Percentiles rank a stretch among this genome's conserved stretches.
phyloP scores from a whole-genome alignment of 1,284 basidiomycete genomes.

The Malassezia pachydermatis region DNA sequence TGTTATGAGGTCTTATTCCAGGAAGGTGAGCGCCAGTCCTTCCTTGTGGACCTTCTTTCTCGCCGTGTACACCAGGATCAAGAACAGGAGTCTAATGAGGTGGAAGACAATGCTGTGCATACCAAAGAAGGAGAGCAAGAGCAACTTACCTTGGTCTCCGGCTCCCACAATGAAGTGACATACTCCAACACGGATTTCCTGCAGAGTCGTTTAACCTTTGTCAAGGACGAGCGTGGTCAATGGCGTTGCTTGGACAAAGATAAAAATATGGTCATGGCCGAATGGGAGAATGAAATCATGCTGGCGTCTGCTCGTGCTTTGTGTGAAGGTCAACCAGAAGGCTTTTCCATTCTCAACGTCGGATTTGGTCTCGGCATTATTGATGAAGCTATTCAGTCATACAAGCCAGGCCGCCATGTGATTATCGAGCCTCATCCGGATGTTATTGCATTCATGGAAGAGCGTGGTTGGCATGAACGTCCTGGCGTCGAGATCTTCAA shows the following conservation, averaged over 20 bases:
- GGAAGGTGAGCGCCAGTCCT: conserved; percentile 48
- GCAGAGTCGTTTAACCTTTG: conserved; percentile 61
- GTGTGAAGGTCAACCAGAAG: conserved; percentile 40
- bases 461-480: conserved; percentile 43
- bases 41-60: conserved; percentile 29
- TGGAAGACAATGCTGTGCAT: no score
- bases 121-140: conserved; percentile 9
- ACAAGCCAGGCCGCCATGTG: conserved; percentile 64
- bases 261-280: conserved; percentile 61
- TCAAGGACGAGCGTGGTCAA: conserved; percentile 57
- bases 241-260: conserved; percentile 64
- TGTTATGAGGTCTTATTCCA: conserved; percentile 35
- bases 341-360: conserved; percentile 70
- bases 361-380: conserved; percentile 94
- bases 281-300: conserved; percentile 50
- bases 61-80: conserved; percentile 26
- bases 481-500: conserved; percentile 38
- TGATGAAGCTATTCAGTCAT: conserved; percentile 66
- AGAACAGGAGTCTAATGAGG: conserved; percentile 8
- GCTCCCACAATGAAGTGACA: conserved; percentile 23
- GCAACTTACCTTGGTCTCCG: conserved; percentile 50
- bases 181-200: conserved; percentile 66
- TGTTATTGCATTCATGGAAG: conserved; percentile 67
- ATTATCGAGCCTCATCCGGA: conserved; percentile 94
- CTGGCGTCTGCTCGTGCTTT: conserved; percentile 26